Conservation (phyloP, 306 rosid genomes). For the Prinsepia uniflora region DNA sequence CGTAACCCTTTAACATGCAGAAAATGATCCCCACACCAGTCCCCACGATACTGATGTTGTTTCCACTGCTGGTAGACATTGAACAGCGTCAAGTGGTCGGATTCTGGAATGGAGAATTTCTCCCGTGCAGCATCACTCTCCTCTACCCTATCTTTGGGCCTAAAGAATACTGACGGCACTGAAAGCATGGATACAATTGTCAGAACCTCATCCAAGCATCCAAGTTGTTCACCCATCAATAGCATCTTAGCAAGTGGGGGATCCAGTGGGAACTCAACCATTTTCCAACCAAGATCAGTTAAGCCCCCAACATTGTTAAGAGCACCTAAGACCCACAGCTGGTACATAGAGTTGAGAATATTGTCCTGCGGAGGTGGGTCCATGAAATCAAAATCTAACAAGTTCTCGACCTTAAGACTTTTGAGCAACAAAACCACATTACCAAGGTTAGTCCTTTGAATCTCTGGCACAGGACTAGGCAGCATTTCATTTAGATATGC, state of each 20-base stretch:
- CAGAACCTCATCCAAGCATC: conserved; percentile 80
- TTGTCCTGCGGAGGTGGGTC: conserved; percentile 99
- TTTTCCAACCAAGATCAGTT: conserved; percentile 95
- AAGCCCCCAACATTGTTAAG: conserved; percentile 87
- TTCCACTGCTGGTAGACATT: conserved; percentile 98
- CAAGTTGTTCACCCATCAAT: conserved; percentile 76
- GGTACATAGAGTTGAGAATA: conserved; percentile 97
- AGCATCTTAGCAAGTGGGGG: conserved; percentile 99
- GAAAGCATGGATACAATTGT: conserved; percentile 98
- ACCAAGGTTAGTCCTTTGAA: conserved; percentile 95
- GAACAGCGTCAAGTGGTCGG: conserved; percentile 84
- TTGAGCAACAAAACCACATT: conserved; percentile 89
- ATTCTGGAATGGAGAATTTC: conserved; percentile 83
- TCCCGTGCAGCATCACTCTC: conserved; percentile 99
- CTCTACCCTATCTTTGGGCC: conserved; percentile 93
- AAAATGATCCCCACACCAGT: conserved; percentile 95
- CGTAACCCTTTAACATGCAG: conserved; percentile 88
- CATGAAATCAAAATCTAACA: conserved; percentile 97
- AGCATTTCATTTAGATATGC: conserved; percentile 90
- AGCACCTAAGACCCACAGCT: conserved; percentile 97
- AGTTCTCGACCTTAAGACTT: conserved; percentile 89
- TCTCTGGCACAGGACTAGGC: conserved; percentile 93
- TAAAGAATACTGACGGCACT: conserved; percentile 92
- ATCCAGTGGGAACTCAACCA: conserved; percentile 97
- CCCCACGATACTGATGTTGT: conserved; percentile 91